Evolutionary conservation across 2,329 filamentous ascomycete species (phyloP), one percentile per base, ranked within the genome.

Genomic region (Cephalotrichum gorgonifer): DNA sequence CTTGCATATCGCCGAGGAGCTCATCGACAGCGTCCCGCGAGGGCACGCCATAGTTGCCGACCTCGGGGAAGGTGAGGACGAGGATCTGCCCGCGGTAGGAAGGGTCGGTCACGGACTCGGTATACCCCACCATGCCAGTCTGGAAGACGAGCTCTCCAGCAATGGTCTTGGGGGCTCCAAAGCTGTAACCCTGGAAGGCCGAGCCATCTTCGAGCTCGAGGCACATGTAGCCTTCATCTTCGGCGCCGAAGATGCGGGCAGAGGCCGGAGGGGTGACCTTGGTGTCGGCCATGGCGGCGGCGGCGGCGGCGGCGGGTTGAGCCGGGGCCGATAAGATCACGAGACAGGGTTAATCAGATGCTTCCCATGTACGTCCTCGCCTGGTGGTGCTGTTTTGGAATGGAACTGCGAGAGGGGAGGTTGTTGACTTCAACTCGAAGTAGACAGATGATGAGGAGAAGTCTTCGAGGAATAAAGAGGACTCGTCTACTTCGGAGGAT

Each of bases 111-210:
- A 93, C 77, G 44, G 85, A 94, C 75, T 98, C 93, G 39, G 93
- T 90, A 66, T 98, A 98, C 62, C 93, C 93, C 59, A 97, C 93
- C 90, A 97, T 95, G 69, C 93, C 93, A 51, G 93, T 98, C 78
- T 97, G 91, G 74, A 98, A 98, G 70, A 98, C 93, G 65, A 98
- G 77, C 76, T 98, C 93, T 67, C 93, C 93, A 56, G 91, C 86
- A 62, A 94, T 82, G 72, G 88, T 95, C 78, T 90, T 95, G 62
- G 88, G 78, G 55, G 91, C 90, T 69, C 93, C 93, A 65, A 98
- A 98, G 78, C 89, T 95, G 74, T 88, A 89, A 58, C 93, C 93
- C 65, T 94, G 87, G 75, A 89, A 95, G 63, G 88, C 79, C 51
- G 85, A 81, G 68, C 90, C 89, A 74, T 97, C 90, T 68, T 93